phyloP scores from a whole-genome alignment of 2,329 filamentous ascomycete species.

The Keithomyces neogunnii region DNA sequence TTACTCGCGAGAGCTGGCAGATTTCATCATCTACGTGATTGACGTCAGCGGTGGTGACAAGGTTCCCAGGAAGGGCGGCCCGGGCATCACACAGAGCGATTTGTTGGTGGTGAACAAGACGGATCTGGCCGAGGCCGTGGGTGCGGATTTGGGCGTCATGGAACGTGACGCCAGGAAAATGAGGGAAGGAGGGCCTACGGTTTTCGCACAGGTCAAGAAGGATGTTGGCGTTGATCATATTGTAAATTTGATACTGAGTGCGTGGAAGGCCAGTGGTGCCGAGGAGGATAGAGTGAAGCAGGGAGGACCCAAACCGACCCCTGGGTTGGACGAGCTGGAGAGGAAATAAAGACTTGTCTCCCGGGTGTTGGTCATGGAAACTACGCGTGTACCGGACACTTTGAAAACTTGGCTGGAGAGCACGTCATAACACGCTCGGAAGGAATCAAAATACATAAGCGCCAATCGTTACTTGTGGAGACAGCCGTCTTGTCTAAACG shows the following conservation, averaged over 20 bases:
- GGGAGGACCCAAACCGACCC: slow-evolving; percentile 51
- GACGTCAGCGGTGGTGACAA: slow-evolving; percentile 96
- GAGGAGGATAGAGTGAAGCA: slow-evolving; percentile 45
- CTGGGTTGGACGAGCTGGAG: slow-evolving; percentile 40
- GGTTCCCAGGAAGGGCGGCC: slow-evolving; percentile 89
- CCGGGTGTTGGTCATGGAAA: not conserved
- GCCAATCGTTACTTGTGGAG: slow-evolving; percentile 19
- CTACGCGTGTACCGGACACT: not conserved
- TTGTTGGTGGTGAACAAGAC: slow-evolving; percentile 95
- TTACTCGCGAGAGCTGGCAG: slow-evolving; percentile 88
- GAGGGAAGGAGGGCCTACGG: slow-evolving; percentile 87
- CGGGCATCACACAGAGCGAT: slow-evolving; percentile 94
- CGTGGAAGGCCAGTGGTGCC: slow-evolving; percentile 87
- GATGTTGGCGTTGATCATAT: slow-evolving; percentile 79
- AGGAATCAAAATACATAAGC: slow-evolving; percentile 10
- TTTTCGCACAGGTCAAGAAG: slow-evolving; percentile 97
- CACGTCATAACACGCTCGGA: not conserved
- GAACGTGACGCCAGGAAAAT: slow-evolving; percentile 91
- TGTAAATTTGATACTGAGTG: slow-evolving; percentile 77
- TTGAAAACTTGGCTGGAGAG: too few species aligned
- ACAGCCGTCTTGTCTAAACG: slow-evolving; percentile 9
- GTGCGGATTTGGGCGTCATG: slow-evolving; percentile 88
- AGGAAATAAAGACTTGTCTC: not conserved
- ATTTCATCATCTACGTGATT: slow-evolving; percentile 98
- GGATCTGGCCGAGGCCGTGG: slow-evolving; percentile 81